phyloP scores from a whole-genome alignment of 2,329 filamentous ascomycete genomes.

The Pestalotiopsis sp. region DNA sequence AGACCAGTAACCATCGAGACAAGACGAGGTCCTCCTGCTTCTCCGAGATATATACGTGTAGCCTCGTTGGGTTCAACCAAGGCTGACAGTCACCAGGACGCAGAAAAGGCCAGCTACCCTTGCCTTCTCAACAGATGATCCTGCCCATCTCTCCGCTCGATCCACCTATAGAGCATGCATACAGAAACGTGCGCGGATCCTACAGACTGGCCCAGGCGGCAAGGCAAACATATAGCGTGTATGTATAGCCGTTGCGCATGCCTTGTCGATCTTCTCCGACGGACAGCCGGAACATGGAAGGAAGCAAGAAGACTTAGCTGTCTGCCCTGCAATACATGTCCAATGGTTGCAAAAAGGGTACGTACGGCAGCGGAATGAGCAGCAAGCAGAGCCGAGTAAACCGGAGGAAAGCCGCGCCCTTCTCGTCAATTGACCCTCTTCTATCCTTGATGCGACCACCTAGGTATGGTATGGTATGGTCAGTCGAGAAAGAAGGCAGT shows the following conservation, averaged over 20 bases:
- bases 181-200: neutral
- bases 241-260: neutral
- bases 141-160: neutral
- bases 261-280: neutral
- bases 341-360: too few species aligned
- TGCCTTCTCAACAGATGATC: neutral
- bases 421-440: too few species aligned
- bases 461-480: too few species aligned
- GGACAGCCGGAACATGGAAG: neutral
- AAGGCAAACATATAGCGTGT: neutral
- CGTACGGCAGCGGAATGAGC: too few species aligned
- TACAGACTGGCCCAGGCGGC: neutral
- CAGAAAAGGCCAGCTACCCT: neutral
- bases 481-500: neutral
- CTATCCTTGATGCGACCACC: too few species aligned
- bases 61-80: neutral
- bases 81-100: neutral
- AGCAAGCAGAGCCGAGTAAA: too few species aligned
- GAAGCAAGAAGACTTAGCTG: neutral
- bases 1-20: neutral
- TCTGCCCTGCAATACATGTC: too few species aligned
- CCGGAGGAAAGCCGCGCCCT: too few species aligned
- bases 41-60: neutral
- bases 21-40: neutral
- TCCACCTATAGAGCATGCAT: neutral